Base-by-base conservation (phyloP, 352 stramenopile genomes). In the Pythium sp. region DNA sequence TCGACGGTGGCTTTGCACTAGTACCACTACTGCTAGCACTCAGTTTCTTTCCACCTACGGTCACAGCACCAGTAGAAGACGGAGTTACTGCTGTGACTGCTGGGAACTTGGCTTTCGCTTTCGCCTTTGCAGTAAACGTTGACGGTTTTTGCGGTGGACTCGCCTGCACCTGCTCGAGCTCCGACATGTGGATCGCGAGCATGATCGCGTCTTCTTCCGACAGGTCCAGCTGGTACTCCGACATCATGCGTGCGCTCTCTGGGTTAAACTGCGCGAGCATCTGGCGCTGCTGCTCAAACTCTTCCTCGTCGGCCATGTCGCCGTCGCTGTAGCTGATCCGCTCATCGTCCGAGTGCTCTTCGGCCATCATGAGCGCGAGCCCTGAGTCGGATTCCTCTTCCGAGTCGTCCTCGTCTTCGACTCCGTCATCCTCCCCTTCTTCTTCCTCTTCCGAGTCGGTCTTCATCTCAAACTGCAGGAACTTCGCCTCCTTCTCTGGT, bases 341-440 rank as follows among this genome's bases (percentile, higher is more conserved):
- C 46, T 89, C 78, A 54, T 90, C 83, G 38, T 91, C 85, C 3
- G 85, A 93, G 58, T 77, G 82, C 57, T 91, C 80, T 8, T 81
- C 78, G 0, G 43, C 77, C 34, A 89, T 72, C 22, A 87, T 66
- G 1, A 89, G 46, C 20, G 77, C 86, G 14, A 78, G 7, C 14
- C 81, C 71, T 5, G 78, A 41, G 14, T 53, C 55, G 2, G 67
- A 72, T 12, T 64, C 61, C 26, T 84, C 73, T 5, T 80, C 76
- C 1, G 61, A 56, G 1, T 55, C 53, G 2, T 59, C 56, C 1
- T 58, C 41, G 22, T 82, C 78, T 12, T 89, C 47, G 8, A 8
- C 20, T 15, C 30, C 81, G 11, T 81, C 77, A 0, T 86, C 72
- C 12, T 87, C 79, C 0, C 82, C 82, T 36, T 79, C 70, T 6